phyloP scores from a whole-genome alignment of 257 asterid genomes.

The Galeopsis tetrahit region DNA sequence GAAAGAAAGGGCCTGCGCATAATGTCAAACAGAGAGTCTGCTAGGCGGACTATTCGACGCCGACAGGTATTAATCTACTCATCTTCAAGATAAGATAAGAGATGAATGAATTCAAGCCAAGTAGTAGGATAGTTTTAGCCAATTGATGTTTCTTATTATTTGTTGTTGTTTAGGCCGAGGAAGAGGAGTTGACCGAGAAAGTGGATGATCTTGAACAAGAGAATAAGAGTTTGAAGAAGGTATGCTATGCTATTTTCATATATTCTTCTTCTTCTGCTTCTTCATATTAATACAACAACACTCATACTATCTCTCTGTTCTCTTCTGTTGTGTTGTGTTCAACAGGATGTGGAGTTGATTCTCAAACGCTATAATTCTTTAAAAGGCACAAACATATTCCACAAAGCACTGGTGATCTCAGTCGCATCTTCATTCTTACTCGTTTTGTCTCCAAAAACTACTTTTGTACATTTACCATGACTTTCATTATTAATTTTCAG shows the following conservation, averaged over 20 bases:
- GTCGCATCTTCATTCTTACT: not conserved
- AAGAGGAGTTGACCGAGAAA: conserved; percentile 51
- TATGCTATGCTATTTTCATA: not conserved
- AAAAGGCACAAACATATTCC: conserved; percentile 47
- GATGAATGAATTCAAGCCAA: too few species aligned
- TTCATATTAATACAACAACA: too few species aligned
- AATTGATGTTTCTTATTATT: not conserved
- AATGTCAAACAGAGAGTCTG: conserved; percentile 90
- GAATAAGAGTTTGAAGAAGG: conserved; percentile 66
- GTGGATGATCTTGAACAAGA: conserved; percentile 51
- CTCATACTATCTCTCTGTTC: too few species aligned
- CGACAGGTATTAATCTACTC: conserved; percentile 59
- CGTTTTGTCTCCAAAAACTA: not conserved
- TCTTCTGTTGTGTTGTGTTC: too few species aligned
- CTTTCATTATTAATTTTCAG: conserved; percentile 38
- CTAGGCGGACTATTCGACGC: conserved; percentile 85
- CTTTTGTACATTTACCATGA: not conserved
- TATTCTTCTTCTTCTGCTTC: too few species aligned
- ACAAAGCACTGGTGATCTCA: conserved; percentile 52
- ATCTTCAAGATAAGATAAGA: too few species aligned
- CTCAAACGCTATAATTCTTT: conserved; percentile 42
- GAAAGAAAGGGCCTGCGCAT: conserved; percentile 61
- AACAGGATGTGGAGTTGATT: conserved; percentile 66
- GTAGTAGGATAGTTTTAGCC: too few species aligned
- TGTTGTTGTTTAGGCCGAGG: conserved; percentile 48